phyloP scores from a whole-genome alignment of 2,329 filamentous ascomycete species.

The Cucurbitaria berberidis region DNA sequence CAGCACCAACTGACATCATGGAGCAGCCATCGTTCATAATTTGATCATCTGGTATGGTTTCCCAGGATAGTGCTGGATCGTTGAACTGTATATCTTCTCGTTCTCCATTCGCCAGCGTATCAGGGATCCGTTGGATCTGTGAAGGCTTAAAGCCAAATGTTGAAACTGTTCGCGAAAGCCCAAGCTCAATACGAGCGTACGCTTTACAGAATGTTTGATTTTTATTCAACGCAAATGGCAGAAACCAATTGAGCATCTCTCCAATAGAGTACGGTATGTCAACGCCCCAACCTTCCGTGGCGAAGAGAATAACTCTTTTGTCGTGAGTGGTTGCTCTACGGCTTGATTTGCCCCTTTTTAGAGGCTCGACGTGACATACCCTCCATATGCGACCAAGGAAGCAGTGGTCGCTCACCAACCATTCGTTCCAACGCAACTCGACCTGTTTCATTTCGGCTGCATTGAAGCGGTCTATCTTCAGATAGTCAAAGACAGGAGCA shows the following conservation, averaged over 20 bases:
- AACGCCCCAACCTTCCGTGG: slow-evolving; percentile 42
- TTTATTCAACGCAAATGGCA: slow-evolving; percentile 46
- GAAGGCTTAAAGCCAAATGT: slow-evolving; percentile 45
- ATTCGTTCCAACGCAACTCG: slow-evolving; percentile 36
- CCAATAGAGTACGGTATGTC: slow-evolving; percentile 15
- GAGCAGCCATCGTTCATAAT: slow-evolving; percentile 65
- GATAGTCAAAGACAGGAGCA: slow-evolving; percentile 37
- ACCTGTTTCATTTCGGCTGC: slow-evolving; percentile 21
- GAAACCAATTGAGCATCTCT: slow-evolving; percentile 49
- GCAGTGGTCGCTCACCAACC: slow-evolving; percentile 43
- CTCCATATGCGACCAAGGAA: slow-evolving; percentile 53
- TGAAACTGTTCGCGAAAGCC: slow-evolving; percentile 50
- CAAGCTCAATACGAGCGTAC: slow-evolving; percentile 52
- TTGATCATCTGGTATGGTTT: slow-evolving; percentile 1
- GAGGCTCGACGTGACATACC: slow-evolving; percentile 46
- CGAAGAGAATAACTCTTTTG: slow-evolving; percentile 46
- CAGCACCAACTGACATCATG: slow-evolving; percentile 67
- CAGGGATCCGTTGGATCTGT: slow-evolving; percentile 35
- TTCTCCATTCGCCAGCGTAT: slow-evolving; percentile 41
- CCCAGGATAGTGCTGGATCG: slow-evolving; percentile 41
- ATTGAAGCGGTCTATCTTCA: slow-evolving; percentile 19
- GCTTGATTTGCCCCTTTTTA: slow-evolving; percentile 44
- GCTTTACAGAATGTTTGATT: slow-evolving; percentile 50
- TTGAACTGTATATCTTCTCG: slow-evolving; percentile 46
- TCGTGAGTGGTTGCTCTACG: slow-evolving; percentile 8